phyloP scores from a whole-genome alignment of 78 protist genomes.

The Creolimax fragrantissima region DNA sequence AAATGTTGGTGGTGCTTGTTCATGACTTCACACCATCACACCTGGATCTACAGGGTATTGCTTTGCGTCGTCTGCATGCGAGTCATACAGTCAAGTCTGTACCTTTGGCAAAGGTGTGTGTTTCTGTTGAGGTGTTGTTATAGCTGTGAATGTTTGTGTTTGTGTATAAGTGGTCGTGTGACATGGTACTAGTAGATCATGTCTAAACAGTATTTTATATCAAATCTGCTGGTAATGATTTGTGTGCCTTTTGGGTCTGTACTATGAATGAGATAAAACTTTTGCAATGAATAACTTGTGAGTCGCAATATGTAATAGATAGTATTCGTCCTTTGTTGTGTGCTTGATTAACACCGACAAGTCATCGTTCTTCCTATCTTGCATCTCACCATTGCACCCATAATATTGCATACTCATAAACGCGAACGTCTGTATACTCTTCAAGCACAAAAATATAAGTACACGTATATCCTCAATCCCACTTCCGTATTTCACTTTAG shows the following conservation, averaged over 20 bases:
- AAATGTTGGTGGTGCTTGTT: too few relatives aligned
- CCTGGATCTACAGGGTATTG: background rate
- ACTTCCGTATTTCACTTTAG: background rate
- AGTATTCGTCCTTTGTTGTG: too few relatives aligned
- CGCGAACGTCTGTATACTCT: too few relatives aligned
- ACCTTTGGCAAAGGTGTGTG: background rate
- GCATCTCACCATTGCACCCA: background rate
- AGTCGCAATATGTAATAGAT: too few relatives aligned
- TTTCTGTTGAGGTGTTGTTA: background rate
- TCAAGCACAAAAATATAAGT: background rate
- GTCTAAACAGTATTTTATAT: too few relatives aligned
- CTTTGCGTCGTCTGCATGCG: background rate
- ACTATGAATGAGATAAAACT: too few relatives aligned
- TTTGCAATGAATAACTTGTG: too few relatives aligned
- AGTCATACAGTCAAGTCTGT: background rate
- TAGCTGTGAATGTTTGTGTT: background rate
- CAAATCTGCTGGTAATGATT: background rate
- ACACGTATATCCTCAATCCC: background rate
- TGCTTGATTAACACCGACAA: too few relatives aligned
- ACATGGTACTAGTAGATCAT: too few relatives aligned
- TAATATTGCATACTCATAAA: too few relatives aligned
- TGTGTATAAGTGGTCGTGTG: background rate
- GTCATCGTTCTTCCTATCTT: too few relatives aligned
- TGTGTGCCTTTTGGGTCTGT: background rate
- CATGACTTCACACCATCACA: background rate